phyloP scores from a whole-genome alignment of 1,139 yeast species.

The Pichia sp. region DNA sequence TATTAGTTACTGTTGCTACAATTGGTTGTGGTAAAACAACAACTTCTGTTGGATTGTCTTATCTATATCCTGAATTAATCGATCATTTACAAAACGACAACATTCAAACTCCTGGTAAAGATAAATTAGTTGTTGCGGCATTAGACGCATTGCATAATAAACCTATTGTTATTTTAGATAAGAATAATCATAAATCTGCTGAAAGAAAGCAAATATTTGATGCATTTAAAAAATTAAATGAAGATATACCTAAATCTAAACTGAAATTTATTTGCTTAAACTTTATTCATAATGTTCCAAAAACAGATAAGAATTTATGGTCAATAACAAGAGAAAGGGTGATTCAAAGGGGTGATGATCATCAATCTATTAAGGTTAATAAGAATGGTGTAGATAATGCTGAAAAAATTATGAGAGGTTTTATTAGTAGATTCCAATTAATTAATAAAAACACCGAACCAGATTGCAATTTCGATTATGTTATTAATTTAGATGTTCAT shows the following conservation, averaged over 20 bases:
- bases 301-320: constrained; percentile 34
- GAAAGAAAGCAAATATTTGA: constrained; percentile 67
- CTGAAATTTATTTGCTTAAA: constrained; percentile 61
- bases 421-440: constrained; percentile 62
- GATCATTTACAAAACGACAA: constrained; percentile 85
- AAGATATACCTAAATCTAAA: constrained; percentile 31
- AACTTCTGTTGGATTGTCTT: constrained; percentile 52
- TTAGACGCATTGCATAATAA: constrained; percentile 34
- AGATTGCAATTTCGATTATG: constrained; percentile 59
- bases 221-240: constrained; percentile 40
- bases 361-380: constrained; percentile 67
- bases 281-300: constrained; percentile 43
- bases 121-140: constrained; percentile 48
- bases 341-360: constrained; percentile 73
- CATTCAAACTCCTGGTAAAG: constrained; percentile 44
- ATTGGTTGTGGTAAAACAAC: constrained; percentile 97
- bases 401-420: constrained; percentile 63
- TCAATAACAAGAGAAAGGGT: constrained; percentile 56
- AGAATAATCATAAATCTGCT: constrained; percentile 69
- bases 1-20: constrained; percentile 79
- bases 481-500: constrained; percentile 50
- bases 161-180: constrained; percentile 64
- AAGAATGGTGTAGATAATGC: constrained; percentile 44
- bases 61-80: constrained; percentile 53
- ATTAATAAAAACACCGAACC: constrained; percentile 45